Evolutionary conservation across 2,329 filamentous ascomycete genomes (phyloP).

Genomic region (Cytospora piceae): DNA sequence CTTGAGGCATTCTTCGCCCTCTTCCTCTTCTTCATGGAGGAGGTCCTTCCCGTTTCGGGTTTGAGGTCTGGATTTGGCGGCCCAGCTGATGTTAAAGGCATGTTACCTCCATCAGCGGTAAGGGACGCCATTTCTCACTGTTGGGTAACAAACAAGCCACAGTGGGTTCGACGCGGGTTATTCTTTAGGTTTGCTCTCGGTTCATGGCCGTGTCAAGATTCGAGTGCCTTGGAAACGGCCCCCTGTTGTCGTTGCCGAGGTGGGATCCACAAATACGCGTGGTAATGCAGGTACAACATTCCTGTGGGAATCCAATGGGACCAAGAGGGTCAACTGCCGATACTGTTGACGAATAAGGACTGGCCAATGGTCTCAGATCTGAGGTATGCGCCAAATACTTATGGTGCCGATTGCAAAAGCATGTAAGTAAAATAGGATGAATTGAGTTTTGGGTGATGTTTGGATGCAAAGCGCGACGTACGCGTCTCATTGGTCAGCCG

Average conservation of each 20-base stretch:
- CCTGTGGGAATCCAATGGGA: conserved; percentile 10
- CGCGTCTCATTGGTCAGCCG: conserved; percentile 1
- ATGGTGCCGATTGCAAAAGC: not conserved
- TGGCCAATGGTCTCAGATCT: conserved; percentile 1
- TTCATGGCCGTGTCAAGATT: conserved; percentile 5
- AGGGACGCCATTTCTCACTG: not conserved
- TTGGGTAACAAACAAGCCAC: not conserved
- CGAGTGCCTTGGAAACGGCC: conserved; percentile 11
- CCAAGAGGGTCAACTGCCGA: conserved; percentile 17
- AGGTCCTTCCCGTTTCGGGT: not conserved
- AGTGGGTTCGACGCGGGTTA: not conserved
- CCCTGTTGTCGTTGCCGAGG: conserved; percentile 1
- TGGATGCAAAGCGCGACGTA: not conserved
- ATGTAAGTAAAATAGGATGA: not conserved
- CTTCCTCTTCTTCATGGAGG: conserved; percentile 24
- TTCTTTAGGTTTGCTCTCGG: not conserved
- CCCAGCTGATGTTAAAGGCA: conserved; percentile 1
- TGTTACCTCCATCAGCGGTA: not conserved
- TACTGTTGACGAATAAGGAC: not conserved
- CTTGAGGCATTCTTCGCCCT: not conserved
- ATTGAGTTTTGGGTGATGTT: not conserved
- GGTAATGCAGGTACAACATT: conserved; percentile 8
- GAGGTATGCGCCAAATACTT: not conserved
- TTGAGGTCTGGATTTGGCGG: not conserved
- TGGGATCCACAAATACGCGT: conserved; percentile 15